Percentiles rank a stretch among this genome's conserved stretches.
phyloP scores from a whole-genome alignment of 148 eudicot species.

The Cornus controversa region DNA sequence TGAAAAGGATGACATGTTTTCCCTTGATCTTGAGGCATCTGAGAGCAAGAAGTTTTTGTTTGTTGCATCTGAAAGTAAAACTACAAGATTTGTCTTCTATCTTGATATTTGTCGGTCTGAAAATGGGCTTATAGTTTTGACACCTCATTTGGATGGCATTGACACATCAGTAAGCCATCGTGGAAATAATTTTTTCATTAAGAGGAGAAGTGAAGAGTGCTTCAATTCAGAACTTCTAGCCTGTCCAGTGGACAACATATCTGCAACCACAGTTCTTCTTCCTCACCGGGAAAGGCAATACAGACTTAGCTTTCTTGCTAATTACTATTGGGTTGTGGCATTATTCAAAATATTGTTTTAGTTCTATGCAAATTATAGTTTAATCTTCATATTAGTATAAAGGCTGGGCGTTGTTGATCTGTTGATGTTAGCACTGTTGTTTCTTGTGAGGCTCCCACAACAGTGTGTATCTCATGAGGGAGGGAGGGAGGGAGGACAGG shows the following conservation, averaged over 20 bases:
- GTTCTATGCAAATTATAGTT: background rate
- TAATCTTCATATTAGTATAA: background rate
- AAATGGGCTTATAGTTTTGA: constrained; percentile 60
- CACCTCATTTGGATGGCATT: constrained; percentile 73
- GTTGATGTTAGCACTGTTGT: too few species aligned
- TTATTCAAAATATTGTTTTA: background rate
- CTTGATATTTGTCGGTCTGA: constrained; percentile 60
- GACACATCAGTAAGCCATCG: constrained; percentile 82
- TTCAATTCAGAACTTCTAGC: constrained; percentile 90
- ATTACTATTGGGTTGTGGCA: background rate
- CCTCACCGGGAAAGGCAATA: constrained; percentile 80
- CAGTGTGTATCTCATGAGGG: too few species aligned
- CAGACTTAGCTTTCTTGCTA: background rate
- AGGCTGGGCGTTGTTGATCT: background rate
- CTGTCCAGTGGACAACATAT: constrained; percentile 73
- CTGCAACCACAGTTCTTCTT: constrained; percentile 56
- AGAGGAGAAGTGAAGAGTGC: constrained; percentile 72
- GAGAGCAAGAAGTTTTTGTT: constrained; percentile 85
- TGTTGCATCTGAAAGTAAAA: constrained; percentile 81
- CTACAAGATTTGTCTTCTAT: constrained; percentile 68
- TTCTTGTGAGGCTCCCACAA: too few species aligned
- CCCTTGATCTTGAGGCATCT: constrained; percentile 58
- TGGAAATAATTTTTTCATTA: constrained; percentile 78
- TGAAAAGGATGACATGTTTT: constrained; percentile 88
- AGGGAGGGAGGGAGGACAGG: too few species aligned